Percentiles rank a stretch among this genome's conserved stretches.
These are phyloP conservation scores for Pseudocercospora vitis DNA, from an alignment of 2,329 filamentous ascomycete species.

Conservation along the genomic window DNA sequence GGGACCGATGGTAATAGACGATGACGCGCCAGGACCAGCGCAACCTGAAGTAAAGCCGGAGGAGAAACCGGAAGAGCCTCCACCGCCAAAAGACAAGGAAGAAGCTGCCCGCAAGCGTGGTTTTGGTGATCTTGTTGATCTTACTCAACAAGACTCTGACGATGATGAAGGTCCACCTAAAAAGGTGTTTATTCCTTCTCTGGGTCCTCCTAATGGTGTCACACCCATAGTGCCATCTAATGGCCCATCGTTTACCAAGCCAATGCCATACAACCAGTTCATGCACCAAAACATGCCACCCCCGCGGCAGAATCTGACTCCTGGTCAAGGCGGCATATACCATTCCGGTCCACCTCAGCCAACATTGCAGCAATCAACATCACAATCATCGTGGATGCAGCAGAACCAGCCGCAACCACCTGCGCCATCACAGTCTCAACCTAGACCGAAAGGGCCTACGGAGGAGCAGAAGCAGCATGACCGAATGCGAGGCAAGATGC, in stretches of 20 bases:
- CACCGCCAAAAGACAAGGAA: conserved; percentile 49
- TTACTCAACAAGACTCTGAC: conserved; percentile 46
- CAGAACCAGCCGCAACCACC: conserved; percentile 11
- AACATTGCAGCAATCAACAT: not conserved
- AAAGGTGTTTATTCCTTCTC: conserved; percentile 36
- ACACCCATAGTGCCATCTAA: conserved; percentile 12
- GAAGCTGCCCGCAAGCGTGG: conserved; percentile 57
- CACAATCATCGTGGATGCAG: conserved; percentile 7
- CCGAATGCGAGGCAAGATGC: conserved; percentile 36
- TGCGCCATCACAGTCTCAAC: conserved; percentile 11
- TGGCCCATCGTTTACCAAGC: conserved; percentile 22
- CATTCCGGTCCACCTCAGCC: conserved; percentile 1
- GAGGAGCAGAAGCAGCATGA: conserved; percentile 33
- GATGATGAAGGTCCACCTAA: conserved; percentile 47
- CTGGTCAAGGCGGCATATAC: conserved; percentile 8
- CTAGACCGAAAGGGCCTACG: conserved; percentile 30
- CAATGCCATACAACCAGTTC: conserved; percentile 22
- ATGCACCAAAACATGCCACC: conserved; percentile 10
- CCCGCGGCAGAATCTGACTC: not conserved
- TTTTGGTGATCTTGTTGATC: conserved; percentile 56
- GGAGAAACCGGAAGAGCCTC: conserved; percentile 28
- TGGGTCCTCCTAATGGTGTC: conserved; percentile 11
- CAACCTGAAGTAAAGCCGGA: conserved; percentile 27
- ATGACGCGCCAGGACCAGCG: conserved; percentile 12
- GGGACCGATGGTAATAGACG: conserved; percentile 11